Evolutionary conservation across 805 yeast species (phyloP), one percentile per base, ranked within the genome.

Genomic region (Candida succiphila): DNA sequence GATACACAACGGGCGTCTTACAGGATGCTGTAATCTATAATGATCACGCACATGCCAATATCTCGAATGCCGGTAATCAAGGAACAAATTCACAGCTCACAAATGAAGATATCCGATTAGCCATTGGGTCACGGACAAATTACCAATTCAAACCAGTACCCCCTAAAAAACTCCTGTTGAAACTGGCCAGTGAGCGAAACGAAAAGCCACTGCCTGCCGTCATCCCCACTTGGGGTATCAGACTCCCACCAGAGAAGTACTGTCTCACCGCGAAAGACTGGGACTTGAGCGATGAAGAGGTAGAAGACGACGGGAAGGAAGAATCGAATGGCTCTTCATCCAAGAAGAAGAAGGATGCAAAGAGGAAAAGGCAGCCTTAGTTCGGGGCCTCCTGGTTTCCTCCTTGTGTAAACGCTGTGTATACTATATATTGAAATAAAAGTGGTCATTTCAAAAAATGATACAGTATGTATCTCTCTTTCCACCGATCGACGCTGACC

Each of bases 231-330:
- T 87, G 86, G 79, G 97, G 98, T 9, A 69, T 92, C 26, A 73
- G 96, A 42, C 65, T 94, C 32, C 99, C 99, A 3, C 97, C 98
- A 4, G 99, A 92, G 62, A 92, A 88, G 71, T 88, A 86, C 60
- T 88, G 97, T 60, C 62, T 88, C 34, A 87, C 95, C 0, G 92
- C 84, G 1, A 70, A 69, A 41, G 87, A 83, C 41, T 83, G 88
- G 79, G 78, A 73, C 35, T 45, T 72, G 27, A 44, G 46, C 16
- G 75, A 71, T 25, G 78, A 72, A 36, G 76, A 71, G 39, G 48
- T 29, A 26, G 38, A 39, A 17, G 40, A 37, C 14, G 45, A 52
- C 46, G 7, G 21, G 23, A 8, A 8, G 23, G 10, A 21, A 21
- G 23, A 21, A n/a, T n/a, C 8, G 12, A 22, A 8, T 22, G 24